Evolutionary conservation across 352 stramenopile species (phyloP), one percentile per base, ranked within the genome.

Genomic region (Globisporangium parvum): DNA sequence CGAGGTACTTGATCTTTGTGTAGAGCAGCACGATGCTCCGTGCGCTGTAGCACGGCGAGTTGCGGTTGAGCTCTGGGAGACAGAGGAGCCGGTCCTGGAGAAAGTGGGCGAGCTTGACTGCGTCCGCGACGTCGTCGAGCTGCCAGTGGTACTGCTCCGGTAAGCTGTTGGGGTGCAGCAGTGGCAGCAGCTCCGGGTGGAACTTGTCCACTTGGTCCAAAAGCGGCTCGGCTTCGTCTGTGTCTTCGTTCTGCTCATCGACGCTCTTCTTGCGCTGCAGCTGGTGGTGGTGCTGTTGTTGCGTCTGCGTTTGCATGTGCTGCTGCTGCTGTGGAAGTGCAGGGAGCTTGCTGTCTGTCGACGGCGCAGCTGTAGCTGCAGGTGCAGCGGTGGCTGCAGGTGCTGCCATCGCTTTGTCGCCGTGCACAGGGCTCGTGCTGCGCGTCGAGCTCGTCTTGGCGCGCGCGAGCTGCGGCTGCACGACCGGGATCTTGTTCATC

Each of bases 1-100:
- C 81, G 15, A 93, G 65, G 64, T 93, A 93, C 55, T 84, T 80
- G 55, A 91, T 69, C 62, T 93, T 93, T 28, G 80, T 93, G 61
- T 87, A 93, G 28, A 91, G 75, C 62, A 91, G 64, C 56, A 93
- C 77, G 46, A 93, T 80, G 33, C 67, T 75, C 15, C 83, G 79
- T 20, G 83, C 83, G 46, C 71, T 91, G 68, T 90, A 90, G 69
- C 79, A 90, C 26, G 83, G 79, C 28, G 83, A 90, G 66, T 75
- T 87, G 56, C 77, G 83, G 66, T 90, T 91, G 40, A 90, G 65
- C 57, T 90, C 83, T 1, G 80, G 80, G 12, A 90, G 66, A 54
- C 77, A 86, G 28, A 93, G 60, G 57, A 91, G 55, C 20, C 80
- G 79, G 39, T 89, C 82, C 35, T 93, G 83, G 44, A 93, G 61